A percentile compares a stretch with the other conserved stretches of the same genome.
These are phyloP conservation scores for Beauveria medogensis DNA, from an alignment of 2,329 filamentous ascomycete genomes.

Conservation along the genomic window DNA sequence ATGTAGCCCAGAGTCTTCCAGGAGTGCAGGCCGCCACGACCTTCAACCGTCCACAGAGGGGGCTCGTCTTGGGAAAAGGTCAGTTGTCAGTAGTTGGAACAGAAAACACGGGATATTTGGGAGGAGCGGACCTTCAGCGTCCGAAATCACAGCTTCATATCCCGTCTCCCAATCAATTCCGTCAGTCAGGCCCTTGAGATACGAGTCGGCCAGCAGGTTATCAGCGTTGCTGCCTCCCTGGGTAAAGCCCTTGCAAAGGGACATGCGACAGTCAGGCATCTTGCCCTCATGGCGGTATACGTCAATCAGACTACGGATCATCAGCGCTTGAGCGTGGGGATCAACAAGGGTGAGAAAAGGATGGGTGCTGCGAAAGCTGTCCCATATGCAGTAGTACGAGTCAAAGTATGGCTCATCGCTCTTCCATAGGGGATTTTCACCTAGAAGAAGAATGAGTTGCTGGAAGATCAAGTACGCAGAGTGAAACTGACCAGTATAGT, in stretches of 20 bases:
- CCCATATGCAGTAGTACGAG: conserved; percentile 63
- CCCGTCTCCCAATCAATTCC: conserved; percentile 62
- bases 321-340: conserved; percentile 55
- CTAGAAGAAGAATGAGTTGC: conserved; percentile 57
- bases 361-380: conserved; percentile 63
- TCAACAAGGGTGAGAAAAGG: conserved; percentile 65
- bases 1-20: conserved; percentile 70
- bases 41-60: conserved; percentile 60
- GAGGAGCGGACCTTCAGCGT: conserved; percentile 52
- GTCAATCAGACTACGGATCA: conserved; percentile 65
- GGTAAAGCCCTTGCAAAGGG: conserved; percentile 65
- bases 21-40: conserved; percentile 60
- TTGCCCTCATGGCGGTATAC: conserved; percentile 62
- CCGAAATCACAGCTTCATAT: conserved; percentile 65
- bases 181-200: conserved; percentile 57
- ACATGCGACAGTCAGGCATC: conserved; percentile 71
- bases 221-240: conserved; percentile 74
- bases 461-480: conserved; percentile 27
- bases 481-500: conserved; percentile 46
- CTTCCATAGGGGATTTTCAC: conserved; percentile 64
- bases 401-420: conserved; percentile 68
- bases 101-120: conserved; percentile 36
- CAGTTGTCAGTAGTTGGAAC: neutral
- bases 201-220: conserved; percentile 61
- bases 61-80: conserved; percentile 28